Base-by-base conservation (phyloP, 2,329 filamentous ascomycete genomes). In the Aspergillus eucalypticola region DNA sequence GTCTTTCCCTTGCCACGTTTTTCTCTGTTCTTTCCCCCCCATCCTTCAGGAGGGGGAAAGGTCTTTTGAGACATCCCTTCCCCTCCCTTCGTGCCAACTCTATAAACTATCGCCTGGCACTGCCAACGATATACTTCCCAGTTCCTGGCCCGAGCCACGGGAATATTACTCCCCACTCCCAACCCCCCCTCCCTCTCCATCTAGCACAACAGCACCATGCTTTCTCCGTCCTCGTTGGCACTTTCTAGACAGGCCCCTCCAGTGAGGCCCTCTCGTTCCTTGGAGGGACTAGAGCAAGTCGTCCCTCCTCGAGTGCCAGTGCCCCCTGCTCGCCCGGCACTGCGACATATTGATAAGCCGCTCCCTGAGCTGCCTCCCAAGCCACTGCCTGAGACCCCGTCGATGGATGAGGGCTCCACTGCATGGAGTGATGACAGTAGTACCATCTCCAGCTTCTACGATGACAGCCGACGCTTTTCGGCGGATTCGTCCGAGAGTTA, bases 281-380 rank as follows among this genome's bases (percentile, higher is more conserved):
- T 77, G 8, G 73, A 76, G 63, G 75, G 75, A 8, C 63, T 77
- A 25, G 75, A 77, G 54, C 67, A 67, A 58, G 74, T 75, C 6
- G 63, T 77, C 8, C 74, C 73, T 23, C 75, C 75, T 8, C 61
- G 55, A 8, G 44, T 64, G 49, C 55, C 51, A 56, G 63, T 44
- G 44, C 54, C 39, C 54, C 61, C 62, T 53, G 61, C 59, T 64
- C 60, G 58, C 49, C 61, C 64, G 25, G 61, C 66, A 19, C 10
- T 44, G 8, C 60, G 72, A 17, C 66, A 66, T 42, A 64, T 73
- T 52, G 68, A 72, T 51, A 76, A 74, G 58, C 72, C 73, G 2
- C 69, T 75, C 13, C 73, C 69, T 46, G 69, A 73, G 0, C 67
- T 75, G 23, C 73, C 69, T 39, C 63, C 65, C 17, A 71, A 66